A percentile compares a stretch with the other conserved stretches of the same genome.
Conservation (phyloP, 75 land plant genomes). For the Cupressus sempervirens region DNA sequence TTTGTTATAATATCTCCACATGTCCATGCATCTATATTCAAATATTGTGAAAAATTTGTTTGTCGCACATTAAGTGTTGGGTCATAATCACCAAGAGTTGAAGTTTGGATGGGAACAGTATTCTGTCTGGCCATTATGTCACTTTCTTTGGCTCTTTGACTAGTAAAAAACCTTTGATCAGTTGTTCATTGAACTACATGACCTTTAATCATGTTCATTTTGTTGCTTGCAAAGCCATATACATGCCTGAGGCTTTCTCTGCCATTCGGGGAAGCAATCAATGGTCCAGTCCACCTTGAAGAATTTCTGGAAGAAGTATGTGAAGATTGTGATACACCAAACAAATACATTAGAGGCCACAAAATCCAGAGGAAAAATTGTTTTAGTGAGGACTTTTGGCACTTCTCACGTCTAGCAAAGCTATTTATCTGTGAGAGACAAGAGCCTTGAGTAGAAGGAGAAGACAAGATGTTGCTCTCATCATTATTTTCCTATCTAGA, state of each 20-base stretch:
- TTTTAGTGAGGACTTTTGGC: conserved; percentile 24
- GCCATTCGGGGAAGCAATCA: not conserved
- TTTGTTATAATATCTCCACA: conserved; percentile 92
- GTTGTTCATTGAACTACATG: conserved; percentile 65
- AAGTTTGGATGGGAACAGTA: conserved; percentile 34
- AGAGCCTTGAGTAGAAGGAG: conserved; percentile 71
- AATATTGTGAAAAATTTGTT: conserved; percentile 32
- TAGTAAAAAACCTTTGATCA: conserved; percentile 52
- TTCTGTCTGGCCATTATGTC: conserved; percentile 9
- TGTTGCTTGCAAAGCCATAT: conserved; percentile 32
- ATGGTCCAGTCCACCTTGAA: not conserved
- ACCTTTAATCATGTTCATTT: conserved; percentile 41
- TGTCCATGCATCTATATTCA: conserved; percentile 93
- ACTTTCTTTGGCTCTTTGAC: not conserved
- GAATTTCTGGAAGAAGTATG: conserved; percentile 9
- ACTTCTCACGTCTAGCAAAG: conserved; percentile 33
- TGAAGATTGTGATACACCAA: conserved; percentile 11
- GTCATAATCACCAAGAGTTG: conserved; percentile 65
- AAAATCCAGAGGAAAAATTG: conserved; percentile 50
- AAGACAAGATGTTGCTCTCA: conserved; percentile 38
- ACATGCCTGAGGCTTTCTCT: conserved; percentile 23
- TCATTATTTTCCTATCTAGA: conserved; percentile 79
- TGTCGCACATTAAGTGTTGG: conserved; percentile 52
- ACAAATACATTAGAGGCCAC: conserved; percentile 40
- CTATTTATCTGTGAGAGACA: conserved; percentile 46